phyloP scores from a whole-genome alignment of 164 flowering plant genomes.

The Tinospora cordifolia region DNA sequence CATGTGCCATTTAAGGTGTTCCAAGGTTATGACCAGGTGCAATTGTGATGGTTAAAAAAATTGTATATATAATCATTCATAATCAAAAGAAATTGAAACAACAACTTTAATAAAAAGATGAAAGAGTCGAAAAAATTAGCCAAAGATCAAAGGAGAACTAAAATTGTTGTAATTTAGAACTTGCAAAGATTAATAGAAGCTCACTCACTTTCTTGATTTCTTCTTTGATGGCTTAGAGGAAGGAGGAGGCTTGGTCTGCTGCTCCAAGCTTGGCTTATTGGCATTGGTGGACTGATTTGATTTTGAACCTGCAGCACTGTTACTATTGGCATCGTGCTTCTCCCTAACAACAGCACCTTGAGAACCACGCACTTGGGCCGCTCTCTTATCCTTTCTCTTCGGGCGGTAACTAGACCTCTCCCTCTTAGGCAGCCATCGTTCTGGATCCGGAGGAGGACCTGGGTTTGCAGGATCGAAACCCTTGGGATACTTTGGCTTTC shows the following conservation, averaged over 20 bases:
- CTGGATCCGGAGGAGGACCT: slow-evolving; percentile 95
- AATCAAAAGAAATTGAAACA: too few species aligned
- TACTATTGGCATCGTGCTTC: slow-evolving; percentile 39
- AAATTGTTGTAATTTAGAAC: too few species aligned
- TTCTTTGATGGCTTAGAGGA: slow-evolving; percentile 60
- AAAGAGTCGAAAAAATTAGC: too few species aligned
- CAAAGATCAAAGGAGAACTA: too few species aligned
- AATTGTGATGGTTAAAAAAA: too few species aligned
- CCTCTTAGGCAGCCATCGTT: slow-evolving; percentile 89
- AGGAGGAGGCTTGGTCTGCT: slow-evolving; percentile 33
- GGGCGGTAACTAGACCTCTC: slow-evolving; percentile 92
- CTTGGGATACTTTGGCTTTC: slow-evolving; percentile 92
- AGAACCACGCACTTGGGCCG: slow-evolving; percentile 86
- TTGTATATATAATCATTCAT: too few species aligned
- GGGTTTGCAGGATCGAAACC: slow-evolving; percentile 93
- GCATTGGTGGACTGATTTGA: slow-evolving; percentile 32
- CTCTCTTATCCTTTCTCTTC: slow-evolving; percentile 89
- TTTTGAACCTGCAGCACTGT: slow-evolving; percentile 29
- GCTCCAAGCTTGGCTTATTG: slow-evolving; percentile 28
- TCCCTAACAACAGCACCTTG: slow-evolving; percentile 90
- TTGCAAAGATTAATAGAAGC: too few species aligned
- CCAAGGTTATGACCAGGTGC: too few species aligned
- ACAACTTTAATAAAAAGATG: too few species aligned
- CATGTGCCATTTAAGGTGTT: too few species aligned
- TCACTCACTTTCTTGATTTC: slow-evolving; percentile 58